Conservation (phyloP, 805 yeast genomes). For the Hanseniaspora nectarophila region DNA sequence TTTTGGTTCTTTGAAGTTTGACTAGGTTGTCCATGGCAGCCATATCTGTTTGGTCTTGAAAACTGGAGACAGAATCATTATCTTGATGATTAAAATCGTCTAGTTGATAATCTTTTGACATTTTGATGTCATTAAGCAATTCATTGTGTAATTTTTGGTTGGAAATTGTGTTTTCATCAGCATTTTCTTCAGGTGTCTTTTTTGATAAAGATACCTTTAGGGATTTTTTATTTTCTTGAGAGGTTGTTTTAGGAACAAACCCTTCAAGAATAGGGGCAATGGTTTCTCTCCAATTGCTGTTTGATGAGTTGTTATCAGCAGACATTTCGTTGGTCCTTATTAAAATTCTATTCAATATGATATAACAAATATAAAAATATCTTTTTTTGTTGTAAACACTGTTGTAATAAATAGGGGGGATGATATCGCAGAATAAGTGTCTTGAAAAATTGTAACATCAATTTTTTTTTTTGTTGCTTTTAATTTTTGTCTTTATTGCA, state of each 20-base stretch:
- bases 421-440: no score
- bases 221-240: conserved; percentile 34
- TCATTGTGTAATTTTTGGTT: not conserved
- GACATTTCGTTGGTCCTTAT: not conserved
- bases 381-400: no score
- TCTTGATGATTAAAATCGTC: not conserved
- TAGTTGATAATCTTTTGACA: not conserved
- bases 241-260: conserved; percentile 59
- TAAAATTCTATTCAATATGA: no score
- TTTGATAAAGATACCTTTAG: conserved; percentile 28
- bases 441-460: no score
- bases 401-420: no score
- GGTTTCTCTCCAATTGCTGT: conserved; percentile 35
- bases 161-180: not conserved
- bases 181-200: conserved; percentile 2
- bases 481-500: no score
- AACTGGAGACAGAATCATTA: conserved; percentile 14
- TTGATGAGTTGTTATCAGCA: not conserved
- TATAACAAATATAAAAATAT: no score
- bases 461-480: no score
- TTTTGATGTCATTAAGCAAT: not conserved
- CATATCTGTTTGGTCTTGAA: conserved; percentile 15
- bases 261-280: conserved; percentile 68
- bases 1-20: conserved; percentile 9
- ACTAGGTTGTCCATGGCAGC: conserved; percentile 15